Evolutionary conservation across 352 stramenopile species (phyloP), one percentile per base, ranked within the genome.

Genomic region (Globisporangium parvum): DNA sequence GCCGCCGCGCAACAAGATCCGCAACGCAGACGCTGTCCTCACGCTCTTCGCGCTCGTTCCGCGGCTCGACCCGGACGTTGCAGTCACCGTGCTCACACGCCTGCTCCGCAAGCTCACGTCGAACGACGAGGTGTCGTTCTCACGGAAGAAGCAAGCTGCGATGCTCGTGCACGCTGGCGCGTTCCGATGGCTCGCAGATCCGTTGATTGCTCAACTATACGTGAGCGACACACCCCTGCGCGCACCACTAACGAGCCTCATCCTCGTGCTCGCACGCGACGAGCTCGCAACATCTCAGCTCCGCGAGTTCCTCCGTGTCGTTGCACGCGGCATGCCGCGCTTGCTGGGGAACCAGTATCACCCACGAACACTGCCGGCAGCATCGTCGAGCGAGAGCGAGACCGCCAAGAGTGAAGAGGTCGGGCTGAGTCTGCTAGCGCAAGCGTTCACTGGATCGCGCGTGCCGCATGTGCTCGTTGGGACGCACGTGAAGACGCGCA

Each of bases 391-490:
- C 14, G 20, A 42, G 6, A 10, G 20, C 6, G 20, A 18, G 1
- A 14, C 21, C 1, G 3, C 26, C 8, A 46, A 53, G 17, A 59
- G 40, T 2, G 72, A 77, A 52, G 67, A 76, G 18, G 57, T 77
- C 21, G 82, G 82, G 0, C 37, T 93, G 12, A 49, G 47, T 9
- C 40, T 93, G 31, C 57, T 93, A 0, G 65, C 70, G 45, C 56
- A 59, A 15, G 49, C 70, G n/a, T 53, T 86, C 48, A 74, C 70
- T 26, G 69, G 62, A 9, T 72, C 68, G 28, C 55, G 47, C 2
- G 73, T 91, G 15, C 74, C 78, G 0, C 75, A 89, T 54, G 68
- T 77, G 10, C 55, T 61, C 10, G 74, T 93, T 15, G 75, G 77
- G 1, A 85, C 80, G 14, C 73, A 78, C 23, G 71, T 82, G 28